Conservation (phyloP, 345 rosid species). For the Eucalyptus cloeziana region DNA sequence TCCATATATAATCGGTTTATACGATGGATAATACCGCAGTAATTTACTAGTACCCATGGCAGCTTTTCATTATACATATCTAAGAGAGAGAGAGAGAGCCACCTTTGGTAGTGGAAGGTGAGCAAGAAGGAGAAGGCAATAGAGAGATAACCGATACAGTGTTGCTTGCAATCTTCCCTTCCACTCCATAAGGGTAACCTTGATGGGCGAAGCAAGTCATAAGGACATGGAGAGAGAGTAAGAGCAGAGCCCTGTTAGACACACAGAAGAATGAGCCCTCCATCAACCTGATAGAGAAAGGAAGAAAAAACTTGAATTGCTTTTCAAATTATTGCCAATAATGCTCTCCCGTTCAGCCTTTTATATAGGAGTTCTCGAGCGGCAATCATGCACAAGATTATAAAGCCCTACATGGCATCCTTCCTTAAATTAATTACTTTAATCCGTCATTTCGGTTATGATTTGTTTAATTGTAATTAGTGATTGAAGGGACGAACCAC, state of each 20-base stretch:
- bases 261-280: neutral
- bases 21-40: fast-evolving
- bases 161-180: neutral
- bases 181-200: neutral
- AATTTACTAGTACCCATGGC: neutral
- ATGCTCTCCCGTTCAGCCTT: neutral
- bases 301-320: neutral
- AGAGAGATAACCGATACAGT: neutral
- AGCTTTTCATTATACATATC: neutral
- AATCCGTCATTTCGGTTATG: neutral
- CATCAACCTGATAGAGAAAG: neutral
- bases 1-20: neutral
- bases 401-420: neutral
- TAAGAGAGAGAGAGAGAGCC: neutral
- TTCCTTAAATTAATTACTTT: neutral
- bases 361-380: neutral
- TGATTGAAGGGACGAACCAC: neutral
- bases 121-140: neutral
- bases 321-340: neutral
- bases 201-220: neutral
- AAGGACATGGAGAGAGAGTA: neutral
- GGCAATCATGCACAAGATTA: neutral
- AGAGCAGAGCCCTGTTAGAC: neutral
- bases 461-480: neutral
- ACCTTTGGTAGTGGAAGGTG: neutral